Conservation (phyloP, 306 rosid species). For the Lablab purpureus region DNA sequence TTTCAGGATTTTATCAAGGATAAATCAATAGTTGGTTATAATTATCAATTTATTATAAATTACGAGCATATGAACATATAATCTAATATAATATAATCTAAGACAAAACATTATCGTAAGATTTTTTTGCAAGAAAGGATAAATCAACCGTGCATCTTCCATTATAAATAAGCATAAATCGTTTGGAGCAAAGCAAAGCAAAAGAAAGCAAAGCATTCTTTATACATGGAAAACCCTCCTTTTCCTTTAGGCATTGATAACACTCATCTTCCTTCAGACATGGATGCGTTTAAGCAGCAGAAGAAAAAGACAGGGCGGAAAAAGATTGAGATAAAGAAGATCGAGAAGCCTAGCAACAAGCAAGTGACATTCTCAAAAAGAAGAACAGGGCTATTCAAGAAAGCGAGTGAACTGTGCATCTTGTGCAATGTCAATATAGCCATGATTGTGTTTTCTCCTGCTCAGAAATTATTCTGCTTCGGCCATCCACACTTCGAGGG, state of each 20-base stretch:
- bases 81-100: no score
- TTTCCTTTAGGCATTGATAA: neutral
- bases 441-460: slow-evolving; percentile 59
- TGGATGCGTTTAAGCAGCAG: slow-evolving; percentile 14
- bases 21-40: no score
- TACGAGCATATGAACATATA: no score
- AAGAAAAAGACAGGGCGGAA: slow-evolving; percentile 56
- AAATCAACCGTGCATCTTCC: no score
- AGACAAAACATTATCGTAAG: no score
- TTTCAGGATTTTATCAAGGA: slow-evolving; percentile 11
- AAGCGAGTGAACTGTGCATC: slow-evolving; percentile 62
- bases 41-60: no score
- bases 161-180: no score
- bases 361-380: slow-evolving; percentile 70
- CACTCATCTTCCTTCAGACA: neutral
- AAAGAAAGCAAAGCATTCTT: no score
- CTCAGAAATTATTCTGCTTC: slow-evolving; percentile 52
- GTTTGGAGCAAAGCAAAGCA: no score
- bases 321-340: slow-evolving; percentile 65
- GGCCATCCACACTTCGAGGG: slow-evolving; percentile 51
- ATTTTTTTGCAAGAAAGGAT: no score
- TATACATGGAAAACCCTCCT: no score
- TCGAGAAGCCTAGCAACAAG: slow-evolving; percentile 47
- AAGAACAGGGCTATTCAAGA: slow-evolving; percentile 61
- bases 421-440: slow-evolving; percentile 53